A percentile compares a stretch with the other conserved stretches of the same genome.
phyloP scores from a whole-genome alignment of 2,329 filamentous ascomycete genomes.

The Cercospora zeina region DNA sequence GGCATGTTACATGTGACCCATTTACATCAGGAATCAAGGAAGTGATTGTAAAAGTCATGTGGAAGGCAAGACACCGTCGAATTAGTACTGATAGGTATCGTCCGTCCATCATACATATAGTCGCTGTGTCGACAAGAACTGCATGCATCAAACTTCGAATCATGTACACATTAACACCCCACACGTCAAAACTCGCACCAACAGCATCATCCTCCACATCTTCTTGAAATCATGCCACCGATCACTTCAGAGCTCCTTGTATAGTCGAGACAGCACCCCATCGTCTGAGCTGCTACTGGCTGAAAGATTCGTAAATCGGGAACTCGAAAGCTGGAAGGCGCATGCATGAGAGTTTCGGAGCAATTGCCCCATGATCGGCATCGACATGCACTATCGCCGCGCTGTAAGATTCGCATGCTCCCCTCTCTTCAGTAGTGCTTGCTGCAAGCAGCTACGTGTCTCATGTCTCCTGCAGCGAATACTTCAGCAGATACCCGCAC shows the following conservation, averaged over 20 bases:
- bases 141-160: slow-evolving; percentile 3
- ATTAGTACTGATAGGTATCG: neutral
- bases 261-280: neutral
- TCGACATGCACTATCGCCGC: neutral
- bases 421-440: neutral
- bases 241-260: neutral
- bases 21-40: neutral
- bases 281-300: neutral
- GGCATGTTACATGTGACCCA: neutral
- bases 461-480: neutral
- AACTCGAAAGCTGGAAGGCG: neutral
- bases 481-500: neutral
- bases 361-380: neutral
- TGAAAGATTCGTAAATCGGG: too few relatives aligned
- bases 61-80: neutral
- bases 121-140: slow-evolving; percentile 5
- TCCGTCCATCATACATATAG: neutral
- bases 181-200: too few relatives aligned
- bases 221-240: neutral
- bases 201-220: neutral
- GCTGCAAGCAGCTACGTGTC: neutral
- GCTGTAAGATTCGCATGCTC: neutral
- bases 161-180: neutral
- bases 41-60: neutral
- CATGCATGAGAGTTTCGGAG: neutral